Evolutionary conservation across 1,284 basidiomycete species (phyloP).

Genomic region (Amylostereum chailletii): DNA sequence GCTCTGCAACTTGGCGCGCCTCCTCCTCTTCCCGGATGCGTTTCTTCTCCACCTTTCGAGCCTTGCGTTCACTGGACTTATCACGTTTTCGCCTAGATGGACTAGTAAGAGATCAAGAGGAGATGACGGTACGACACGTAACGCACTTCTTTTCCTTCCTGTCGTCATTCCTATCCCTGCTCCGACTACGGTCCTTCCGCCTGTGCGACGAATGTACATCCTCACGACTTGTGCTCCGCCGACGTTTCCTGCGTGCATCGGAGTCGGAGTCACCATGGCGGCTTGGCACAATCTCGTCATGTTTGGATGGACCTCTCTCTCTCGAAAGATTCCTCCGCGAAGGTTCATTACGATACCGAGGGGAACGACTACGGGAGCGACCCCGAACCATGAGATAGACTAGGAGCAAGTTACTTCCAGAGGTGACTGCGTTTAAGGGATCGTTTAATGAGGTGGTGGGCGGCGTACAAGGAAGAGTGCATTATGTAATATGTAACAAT

Average conservation of each 20-base stretch:
- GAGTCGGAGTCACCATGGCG: conserved; percentile 21
- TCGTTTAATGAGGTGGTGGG: no score
- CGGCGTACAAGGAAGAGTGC: no score
- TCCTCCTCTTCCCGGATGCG: conserved; percentile 81
- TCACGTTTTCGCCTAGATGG: conserved; percentile 63
- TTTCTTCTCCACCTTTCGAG: conserved; percentile 76
- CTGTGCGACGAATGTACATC: conserved; percentile 23
- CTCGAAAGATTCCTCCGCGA: conserved; percentile 11
- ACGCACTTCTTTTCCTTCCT: conserved; percentile 58
- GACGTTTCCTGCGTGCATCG: conserved; percentile 22
- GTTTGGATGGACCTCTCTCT: conserved; percentile 12
- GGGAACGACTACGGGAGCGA: conserved; percentile 13
- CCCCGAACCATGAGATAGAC: conserved; percentile 14
- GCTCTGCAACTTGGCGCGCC: conserved; percentile 77
- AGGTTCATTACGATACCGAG: conserved; percentile 10
- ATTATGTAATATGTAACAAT: no score
- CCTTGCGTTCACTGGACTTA: conserved; percentile 68
- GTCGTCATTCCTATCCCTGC: conserved; percentile 32
- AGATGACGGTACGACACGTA: not conserved
- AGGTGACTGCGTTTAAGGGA: no score
- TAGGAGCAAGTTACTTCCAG: no score
- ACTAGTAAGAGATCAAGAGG: not conserved
- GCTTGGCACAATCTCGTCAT: conserved; percentile 22
- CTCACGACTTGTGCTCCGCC: conserved; percentile 33
- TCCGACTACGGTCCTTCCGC: conserved; percentile 23